Conservation (phyloP, 2,329 filamentous ascomycete genomes). For the Colletotrichum filicis region DNA sequence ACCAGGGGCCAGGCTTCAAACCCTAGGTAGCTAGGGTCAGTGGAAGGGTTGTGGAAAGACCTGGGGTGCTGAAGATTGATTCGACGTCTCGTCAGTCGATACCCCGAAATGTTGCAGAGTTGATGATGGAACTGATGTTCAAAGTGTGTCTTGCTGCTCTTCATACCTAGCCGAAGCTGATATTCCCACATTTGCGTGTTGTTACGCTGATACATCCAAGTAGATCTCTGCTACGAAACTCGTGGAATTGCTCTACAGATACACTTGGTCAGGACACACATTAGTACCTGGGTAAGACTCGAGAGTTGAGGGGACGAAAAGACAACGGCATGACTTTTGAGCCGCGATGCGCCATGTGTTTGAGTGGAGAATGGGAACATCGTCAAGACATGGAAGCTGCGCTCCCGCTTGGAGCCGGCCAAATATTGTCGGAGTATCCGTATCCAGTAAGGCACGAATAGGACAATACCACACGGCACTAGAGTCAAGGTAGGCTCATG, state of each 20-base stretch:
- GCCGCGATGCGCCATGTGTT: not conserved
- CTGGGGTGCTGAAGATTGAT: not conserved
- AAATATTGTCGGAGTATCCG: slow-evolving; percentile 2
- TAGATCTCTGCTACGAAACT: not conserved
- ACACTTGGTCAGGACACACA: not conserved
- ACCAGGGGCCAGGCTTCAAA: slow-evolving; percentile 1
- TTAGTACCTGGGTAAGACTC: not conserved
- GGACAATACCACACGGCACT: not conserved
- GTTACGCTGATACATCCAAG: not conserved
- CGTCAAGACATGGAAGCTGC: not conserved
- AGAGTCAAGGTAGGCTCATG: not conserved
- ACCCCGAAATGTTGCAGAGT: not conserved
- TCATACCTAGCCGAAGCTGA: not conserved
- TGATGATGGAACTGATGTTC: not conserved
- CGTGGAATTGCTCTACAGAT: not conserved
- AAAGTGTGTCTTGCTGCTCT: not conserved
- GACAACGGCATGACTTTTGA: not conserved
- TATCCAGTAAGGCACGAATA: not conserved
- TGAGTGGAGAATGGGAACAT: not conserved
- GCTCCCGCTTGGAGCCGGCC: not conserved
- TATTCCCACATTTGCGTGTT: too few relatives aligned
- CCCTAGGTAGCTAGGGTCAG: not conserved
- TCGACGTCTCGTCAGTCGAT: not conserved
- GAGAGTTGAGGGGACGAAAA: not conserved
- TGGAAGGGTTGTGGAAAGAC: not conserved